These are phyloP conservation scores for Circinella umbellata DNA, from an alignment of 371 early-diverging fungal genomes.

Conservation along the genomic window DNA sequence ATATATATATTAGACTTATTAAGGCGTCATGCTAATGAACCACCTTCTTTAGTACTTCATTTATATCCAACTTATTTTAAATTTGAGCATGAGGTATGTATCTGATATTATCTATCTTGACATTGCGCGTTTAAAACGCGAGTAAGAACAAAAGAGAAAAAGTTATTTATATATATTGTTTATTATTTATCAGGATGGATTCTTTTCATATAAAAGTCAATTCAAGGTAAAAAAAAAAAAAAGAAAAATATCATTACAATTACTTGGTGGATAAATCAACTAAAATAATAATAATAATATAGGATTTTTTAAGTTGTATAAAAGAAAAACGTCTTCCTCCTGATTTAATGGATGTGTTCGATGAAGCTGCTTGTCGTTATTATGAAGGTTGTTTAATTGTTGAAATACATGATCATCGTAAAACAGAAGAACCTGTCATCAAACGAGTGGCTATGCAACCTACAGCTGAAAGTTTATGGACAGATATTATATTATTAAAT, in stretches of 20 bases:
- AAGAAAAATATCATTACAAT: too few species aligned
- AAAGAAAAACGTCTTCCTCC: slow-evolving; percentile 61
- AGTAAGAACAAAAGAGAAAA: too few species aligned
- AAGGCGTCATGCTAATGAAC: slow-evolving; percentile 44
- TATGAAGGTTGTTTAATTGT: slow-evolving; percentile 67
- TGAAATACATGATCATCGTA: slow-evolving; percentile 63
- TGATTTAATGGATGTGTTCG: slow-evolving; percentile 64
- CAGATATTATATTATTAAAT: slow-evolving; percentile 59
- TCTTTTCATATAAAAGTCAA: slow-evolving; percentile 67
- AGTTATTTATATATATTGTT: too few species aligned
- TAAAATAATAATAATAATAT: neutral
- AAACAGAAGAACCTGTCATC: slow-evolving; percentile 16
- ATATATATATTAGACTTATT: slow-evolving; percentile 39
- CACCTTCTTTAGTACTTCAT: slow-evolving; percentile 61
- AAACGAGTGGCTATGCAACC: slow-evolving; percentile 61
- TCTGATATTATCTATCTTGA: neutral
- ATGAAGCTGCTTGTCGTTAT: slow-evolving; percentile 61
- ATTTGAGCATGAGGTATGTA: slow-evolving; percentile 65
- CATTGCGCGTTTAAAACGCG: neutral
- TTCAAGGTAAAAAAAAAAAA: slow-evolving; percentile 52
- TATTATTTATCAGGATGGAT: slow-evolving; percentile 51
- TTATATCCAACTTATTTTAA: slow-evolving; percentile 68
- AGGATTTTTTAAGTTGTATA: slow-evolving; percentile 62
- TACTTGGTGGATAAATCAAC: too few species aligned
- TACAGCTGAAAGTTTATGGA: slow-evolving; percentile 64